Conservation (phyloP, 176 grass and related monocot species). For the Rhynchospora pubera region DNA sequence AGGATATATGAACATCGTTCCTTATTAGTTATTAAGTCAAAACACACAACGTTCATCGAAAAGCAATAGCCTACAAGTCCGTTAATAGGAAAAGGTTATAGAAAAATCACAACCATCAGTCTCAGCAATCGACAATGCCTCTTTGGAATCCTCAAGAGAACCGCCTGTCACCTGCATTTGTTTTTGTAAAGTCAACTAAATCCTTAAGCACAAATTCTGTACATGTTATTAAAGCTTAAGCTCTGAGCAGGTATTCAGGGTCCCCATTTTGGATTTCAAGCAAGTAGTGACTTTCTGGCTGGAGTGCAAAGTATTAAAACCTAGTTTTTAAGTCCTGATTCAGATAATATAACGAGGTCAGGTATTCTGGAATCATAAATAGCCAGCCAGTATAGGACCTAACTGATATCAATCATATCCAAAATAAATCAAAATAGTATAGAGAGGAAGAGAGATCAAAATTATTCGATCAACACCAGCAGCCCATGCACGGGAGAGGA, state of each 20-base stretch:
- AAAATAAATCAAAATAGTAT: background rate
- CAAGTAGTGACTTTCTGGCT: background rate
- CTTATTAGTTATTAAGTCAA: background rate
- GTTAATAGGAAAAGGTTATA: background rate
- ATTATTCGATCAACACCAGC: slow-evolving; percentile 89
- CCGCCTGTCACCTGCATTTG: slow-evolving; percentile 64
- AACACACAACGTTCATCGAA: background rate
- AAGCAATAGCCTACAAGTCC: background rate
- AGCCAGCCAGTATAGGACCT: background rate
- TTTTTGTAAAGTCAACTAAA: background rate
- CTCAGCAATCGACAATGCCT: slow-evolving; percentile 73
- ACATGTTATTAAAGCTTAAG: background rate
- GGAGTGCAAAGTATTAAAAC: background rate
- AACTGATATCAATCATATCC: background rate
- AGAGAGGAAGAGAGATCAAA: slow-evolving; percentile 9
- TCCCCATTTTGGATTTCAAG: background rate
- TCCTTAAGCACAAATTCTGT: background rate
- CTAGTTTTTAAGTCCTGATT: no score
- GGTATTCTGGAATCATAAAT: no score
- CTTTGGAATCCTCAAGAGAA: slow-evolving; percentile 80
- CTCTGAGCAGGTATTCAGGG: no score
- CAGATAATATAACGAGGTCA: no score
- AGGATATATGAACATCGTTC: background rate
- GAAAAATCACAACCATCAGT: slow-evolving; percentile 59
- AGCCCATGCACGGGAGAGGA: slow-evolving; percentile 73